Conservation (phyloP, 202 grass and related monocot genomes). For the Bolboschoenoplectus hybrid region DNA sequence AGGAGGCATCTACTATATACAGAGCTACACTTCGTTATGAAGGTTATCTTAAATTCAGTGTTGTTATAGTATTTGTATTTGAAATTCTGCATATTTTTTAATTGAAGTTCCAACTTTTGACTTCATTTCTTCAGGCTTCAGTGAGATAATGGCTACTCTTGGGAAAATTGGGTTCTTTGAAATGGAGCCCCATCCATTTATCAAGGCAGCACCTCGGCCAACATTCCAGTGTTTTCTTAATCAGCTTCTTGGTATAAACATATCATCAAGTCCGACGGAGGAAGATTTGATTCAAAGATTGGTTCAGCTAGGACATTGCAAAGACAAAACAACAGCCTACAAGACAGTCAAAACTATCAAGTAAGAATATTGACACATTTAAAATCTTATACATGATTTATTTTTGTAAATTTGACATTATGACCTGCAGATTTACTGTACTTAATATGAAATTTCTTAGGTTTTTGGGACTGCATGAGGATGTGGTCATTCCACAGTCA, state of each 20-base stretch:
- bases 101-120: conserved; percentile 32
- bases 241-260: conserved; percentile 52
- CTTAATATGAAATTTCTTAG: conserved; percentile 43
- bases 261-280: conserved; percentile 47
- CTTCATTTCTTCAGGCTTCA: conserved; percentile 69
- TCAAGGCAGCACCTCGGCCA: conserved; percentile 50
- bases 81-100: neutral
- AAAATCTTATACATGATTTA: neutral
- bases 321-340: conserved; percentile 61
- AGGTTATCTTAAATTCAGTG: conserved; percentile 47
- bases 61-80: neutral
- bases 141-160: conserved; percentile 81
- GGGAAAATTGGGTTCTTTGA: conserved; percentile 70
- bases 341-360: conserved; percentile 87
- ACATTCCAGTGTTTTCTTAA: conserved; percentile 65
- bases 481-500: conserved; percentile 55
- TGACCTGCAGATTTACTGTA: neutral
- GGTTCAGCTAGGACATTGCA: conserved; percentile 59
- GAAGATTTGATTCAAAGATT: conserved; percentile 67
- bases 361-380: conserved; percentile 52
- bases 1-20: conserved; percentile 82
- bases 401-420: conserved; percentile 17
- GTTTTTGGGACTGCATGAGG: conserved; percentile 79
- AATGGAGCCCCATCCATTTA: conserved; percentile 57
- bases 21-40: conserved; percentile 96